These are phyloP conservation scores for Cladophialophora psammophila DNA, from an alignment of 2,329 filamentous ascomycete genomes.

Conservation along the genomic window DNA sequence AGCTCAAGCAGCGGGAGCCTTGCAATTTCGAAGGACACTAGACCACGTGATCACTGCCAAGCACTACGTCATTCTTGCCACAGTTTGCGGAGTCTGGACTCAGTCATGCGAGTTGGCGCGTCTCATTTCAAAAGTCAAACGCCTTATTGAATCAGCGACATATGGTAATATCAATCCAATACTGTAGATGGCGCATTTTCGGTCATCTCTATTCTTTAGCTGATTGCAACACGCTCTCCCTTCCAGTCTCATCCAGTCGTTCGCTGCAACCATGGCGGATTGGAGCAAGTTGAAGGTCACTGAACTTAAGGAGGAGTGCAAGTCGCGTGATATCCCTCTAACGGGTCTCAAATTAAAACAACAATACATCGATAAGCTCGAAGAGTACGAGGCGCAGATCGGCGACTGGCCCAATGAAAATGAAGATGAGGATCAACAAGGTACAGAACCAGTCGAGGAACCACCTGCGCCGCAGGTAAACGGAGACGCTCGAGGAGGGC, in stretches of 20 bases:
- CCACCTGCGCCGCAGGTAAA: conserved; percentile 7
- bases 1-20: too few species aligned
- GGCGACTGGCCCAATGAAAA: conserved; percentile 8
- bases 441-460: conserved; percentile 19
- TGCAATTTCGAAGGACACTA: too few species aligned
- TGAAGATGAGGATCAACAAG: conserved; percentile 43
- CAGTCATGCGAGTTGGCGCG: conserved; percentile 1
- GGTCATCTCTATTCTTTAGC: background rate
- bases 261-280: conserved; percentile 55
- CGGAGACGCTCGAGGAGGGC: conserved; percentile 30
- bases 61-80: background rate
- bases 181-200: background rate
- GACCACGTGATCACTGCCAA: background rate
- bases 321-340: conserved; percentile 71
- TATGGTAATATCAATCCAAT: background rate
- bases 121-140: conserved; percentile 7
- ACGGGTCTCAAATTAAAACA: conserved; percentile 74
- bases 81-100: background rate
- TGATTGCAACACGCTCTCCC: conserved; percentile 6
- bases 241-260: background rate
- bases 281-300: conserved; percentile 72
- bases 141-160: background rate
- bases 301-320: conserved; percentile 77
- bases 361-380: conserved; percentile 69
- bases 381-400: conserved; percentile 45